Evolutionary conservation across 2,329 filamentous ascomycete species (phyloP).

Genomic region (Penicillium decumbens): DNA sequence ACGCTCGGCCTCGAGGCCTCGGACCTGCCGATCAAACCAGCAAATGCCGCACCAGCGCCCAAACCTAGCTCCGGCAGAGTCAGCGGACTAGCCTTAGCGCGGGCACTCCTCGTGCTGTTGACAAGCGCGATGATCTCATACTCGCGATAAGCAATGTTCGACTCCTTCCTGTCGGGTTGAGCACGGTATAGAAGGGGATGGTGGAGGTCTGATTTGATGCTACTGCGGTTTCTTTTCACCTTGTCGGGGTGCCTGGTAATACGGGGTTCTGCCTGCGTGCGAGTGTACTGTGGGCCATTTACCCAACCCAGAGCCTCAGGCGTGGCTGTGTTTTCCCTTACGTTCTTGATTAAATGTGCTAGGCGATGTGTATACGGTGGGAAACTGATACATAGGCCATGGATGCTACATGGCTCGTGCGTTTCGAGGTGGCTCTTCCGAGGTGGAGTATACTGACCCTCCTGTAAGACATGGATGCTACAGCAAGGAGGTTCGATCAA

Average conservation of each 20-base stretch:
- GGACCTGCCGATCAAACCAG: conserved; percentile 1
- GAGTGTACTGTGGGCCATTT: not conserved
- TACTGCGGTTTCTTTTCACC: not conserved
- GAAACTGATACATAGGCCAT: not conserved
- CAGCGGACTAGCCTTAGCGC: not conserved
- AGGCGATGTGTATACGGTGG: not conserved
- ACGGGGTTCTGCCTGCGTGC: not conserved
- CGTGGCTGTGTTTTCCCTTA: not conserved
- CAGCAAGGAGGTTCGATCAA: not conserved
- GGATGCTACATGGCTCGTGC: not conserved
- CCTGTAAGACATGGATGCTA: not conserved
- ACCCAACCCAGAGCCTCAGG: not conserved
- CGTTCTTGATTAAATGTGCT: not conserved
- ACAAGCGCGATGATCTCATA: conserved; percentile 1
- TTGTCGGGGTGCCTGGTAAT: not conserved
- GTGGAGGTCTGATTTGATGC: not conserved
- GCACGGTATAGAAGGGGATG: not conserved
- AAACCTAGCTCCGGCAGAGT: not conserved
- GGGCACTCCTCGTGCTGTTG: not conserved
- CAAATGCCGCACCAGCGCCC: not conserved
- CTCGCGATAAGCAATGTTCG: not conserved
- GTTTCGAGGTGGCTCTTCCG: not conserved
- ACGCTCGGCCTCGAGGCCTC: not conserved
- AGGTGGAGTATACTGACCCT: not conserved
- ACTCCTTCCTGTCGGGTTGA: not conserved